A percentile compares a stretch with the other conserved stretches of the same genome.
Evolutionary conservation across 805 yeast species (phyloP).

Genomic region (Suhomyces vadensis): DNA sequence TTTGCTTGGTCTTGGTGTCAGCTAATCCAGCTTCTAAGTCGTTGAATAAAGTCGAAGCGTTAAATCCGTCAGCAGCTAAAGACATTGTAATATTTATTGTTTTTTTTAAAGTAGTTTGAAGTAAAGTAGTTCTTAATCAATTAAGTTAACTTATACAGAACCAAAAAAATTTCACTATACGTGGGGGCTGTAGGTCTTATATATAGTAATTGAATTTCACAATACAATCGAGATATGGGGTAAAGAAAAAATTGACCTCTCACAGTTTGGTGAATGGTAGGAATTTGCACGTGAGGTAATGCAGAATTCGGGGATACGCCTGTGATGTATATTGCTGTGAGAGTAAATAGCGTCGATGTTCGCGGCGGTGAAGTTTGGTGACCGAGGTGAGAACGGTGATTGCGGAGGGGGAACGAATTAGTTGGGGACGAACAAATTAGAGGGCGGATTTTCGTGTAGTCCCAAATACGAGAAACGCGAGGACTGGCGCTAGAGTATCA

Average conservation of each 20-base stretch:
- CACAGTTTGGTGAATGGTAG: background rate
- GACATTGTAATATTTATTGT: constrained; percentile 18
- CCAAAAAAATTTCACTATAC: background rate
- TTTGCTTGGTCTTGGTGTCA: constrained; percentile 35
- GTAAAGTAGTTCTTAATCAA: background rate
- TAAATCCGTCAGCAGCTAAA: constrained; percentile 39
- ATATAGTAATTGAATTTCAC: constrained; percentile 4
- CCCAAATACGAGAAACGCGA: background rate
- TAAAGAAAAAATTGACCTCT: background rate
- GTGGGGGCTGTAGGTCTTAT: background rate
- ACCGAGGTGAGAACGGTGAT: background rate
- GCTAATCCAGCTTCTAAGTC: constrained; percentile 40
- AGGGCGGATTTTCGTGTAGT: background rate
- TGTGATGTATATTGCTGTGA: background rate
- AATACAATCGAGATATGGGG: constrained; percentile 5
- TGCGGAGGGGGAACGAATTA: background rate
- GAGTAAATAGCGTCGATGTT: background rate
- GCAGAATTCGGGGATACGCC: constrained; percentile 2
- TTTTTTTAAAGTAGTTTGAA: background rate
- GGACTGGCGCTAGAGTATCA: too few relatives aligned
- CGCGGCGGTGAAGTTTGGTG: background rate
- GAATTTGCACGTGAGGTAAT: constrained; percentile 2
- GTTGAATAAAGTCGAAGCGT: constrained; percentile 44
- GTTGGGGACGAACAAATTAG: too few relatives aligned
- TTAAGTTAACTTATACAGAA: background rate